phyloP scores from a whole-genome alignment of 1,284 basidiomycete genomes.

The Malassezia sp. region DNA sequence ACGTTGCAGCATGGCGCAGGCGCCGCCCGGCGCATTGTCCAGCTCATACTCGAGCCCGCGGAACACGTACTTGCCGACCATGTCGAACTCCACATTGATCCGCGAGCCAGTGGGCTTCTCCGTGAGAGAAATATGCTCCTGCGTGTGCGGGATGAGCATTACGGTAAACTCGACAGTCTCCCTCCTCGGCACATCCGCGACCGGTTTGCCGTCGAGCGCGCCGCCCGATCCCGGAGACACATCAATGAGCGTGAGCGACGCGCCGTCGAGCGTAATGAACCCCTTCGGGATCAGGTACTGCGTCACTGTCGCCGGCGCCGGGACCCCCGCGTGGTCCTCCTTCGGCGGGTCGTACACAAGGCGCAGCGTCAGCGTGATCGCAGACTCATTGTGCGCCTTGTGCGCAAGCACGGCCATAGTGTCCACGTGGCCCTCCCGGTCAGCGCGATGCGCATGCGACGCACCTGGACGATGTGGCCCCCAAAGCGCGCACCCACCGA shows the following conservation, averaged over 20 bases:
- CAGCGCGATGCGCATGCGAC: too few species aligned
- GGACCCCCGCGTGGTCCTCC: constrained; percentile 45
- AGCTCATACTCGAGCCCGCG: constrained; percentile 15
- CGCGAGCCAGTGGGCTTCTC: constrained; percentile 36
- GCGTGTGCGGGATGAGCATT: constrained; percentile 46
- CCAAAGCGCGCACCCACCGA: constrained; percentile 80
- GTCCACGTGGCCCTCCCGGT: constrained; percentile 62
- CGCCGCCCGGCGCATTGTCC: neutral
- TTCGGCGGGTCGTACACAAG: constrained; percentile 32
- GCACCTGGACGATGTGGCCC: constrained; percentile 96
- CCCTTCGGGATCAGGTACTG: constrained; percentile 90
- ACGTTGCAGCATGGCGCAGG: constrained; percentile 31
- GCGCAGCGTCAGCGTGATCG: constrained; percentile 67
- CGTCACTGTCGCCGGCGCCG: constrained; percentile 59
- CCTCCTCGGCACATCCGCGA: constrained; percentile 10
- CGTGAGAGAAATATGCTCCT: constrained; percentile 40
- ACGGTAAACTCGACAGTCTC: constrained; percentile 43
- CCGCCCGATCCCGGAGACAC: constrained; percentile 50
- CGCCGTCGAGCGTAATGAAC: constrained; percentile 86
- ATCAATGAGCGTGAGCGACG: constrained; percentile 78
- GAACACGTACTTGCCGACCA: constrained; percentile 45
- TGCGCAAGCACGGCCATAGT: constrained; percentile 56
- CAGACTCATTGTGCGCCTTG: constrained; percentile 68
- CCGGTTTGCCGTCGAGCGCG: constrained; percentile 6
- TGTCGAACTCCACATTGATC: constrained; percentile 45